Evolutionary conservation across 2,329 filamentous ascomycete species (phyloP), one percentile per base, ranked within the genome.

Genomic region (Aspergillus sp.): DNA sequence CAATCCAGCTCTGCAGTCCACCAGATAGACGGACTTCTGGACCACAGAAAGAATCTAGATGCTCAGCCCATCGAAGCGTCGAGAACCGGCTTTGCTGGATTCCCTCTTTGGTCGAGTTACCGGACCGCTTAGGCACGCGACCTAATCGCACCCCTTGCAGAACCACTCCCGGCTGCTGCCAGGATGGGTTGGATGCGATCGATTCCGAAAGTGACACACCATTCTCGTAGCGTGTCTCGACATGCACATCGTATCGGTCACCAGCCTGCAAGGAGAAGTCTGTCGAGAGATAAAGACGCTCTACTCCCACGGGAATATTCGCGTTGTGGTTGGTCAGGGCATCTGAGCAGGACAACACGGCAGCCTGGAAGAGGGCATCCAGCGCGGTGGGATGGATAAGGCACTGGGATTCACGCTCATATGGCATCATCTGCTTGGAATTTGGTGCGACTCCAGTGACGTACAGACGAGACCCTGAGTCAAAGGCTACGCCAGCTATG

Each of bases 381-480:
- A 69, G 62, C 3, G 64, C 62, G 13, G 65, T 68, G 5, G 66
- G 67, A 36, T 69, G 66, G 17, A 69, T 62, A 13, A 66, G 59
- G 36, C 57, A 60, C 1, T 62, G 25, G 1, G 57, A 61, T 41
- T 69, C 62, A 8, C 39, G 58, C 42, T 66, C 63, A 32, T 67
- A 47, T 0, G 67, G 67, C 65, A 67, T 66, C 1, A 15, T 21
- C 5, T 19, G 11, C 21, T 39, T 17, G 3, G 66, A 67, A 21
- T 68, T 62, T 3, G 60, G 62, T 5, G 64, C 63, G 5, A 61
- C 55, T 2, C 63, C 64, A 1, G 58, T 61, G 2, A 64, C 23
- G 59, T 59, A 66, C 1, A 65, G 41, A 15, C 63, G 63, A 52
- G 59, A 54, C 54, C 61, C 58, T 5, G 54, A 39, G 23, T 59